phyloP scores from a whole-genome alignment of 495 filamentous ascomycete species.

The Neurospora africana region DNA sequence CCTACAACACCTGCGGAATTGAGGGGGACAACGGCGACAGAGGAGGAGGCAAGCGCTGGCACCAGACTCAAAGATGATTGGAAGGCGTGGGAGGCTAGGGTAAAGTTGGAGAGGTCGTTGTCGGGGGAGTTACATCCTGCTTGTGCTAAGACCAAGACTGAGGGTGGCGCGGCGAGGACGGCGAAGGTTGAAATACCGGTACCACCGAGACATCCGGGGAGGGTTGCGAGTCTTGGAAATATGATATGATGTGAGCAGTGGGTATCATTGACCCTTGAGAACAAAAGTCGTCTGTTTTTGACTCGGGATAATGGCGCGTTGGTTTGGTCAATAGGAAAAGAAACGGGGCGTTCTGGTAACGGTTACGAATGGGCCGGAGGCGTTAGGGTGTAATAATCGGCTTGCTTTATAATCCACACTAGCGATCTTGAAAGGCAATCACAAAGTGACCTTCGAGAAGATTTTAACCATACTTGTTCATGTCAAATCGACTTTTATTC shows the following conservation, averaged over 20 bases:
- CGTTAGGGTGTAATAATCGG: background rate
- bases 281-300: too few relatives aligned
- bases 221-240: background rate
- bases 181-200: background rate
- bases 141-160: background rate
- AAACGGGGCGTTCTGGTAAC: background rate
- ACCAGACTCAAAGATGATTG: constrained; percentile 17
- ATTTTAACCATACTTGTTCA: background rate
- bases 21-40: constrained; percentile 6
- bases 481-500: background rate
- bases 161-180: background rate
- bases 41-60: constrained; percentile 2
- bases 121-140: constrained; percentile 22
- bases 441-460: background rate
- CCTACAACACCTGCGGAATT: constrained; percentile 1
- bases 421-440: background rate
- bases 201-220: background rate
- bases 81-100: constrained; percentile 22
- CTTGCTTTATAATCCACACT: background rate
- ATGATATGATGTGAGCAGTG: background rate
- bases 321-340: background rate
- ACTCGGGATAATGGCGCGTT: background rate
- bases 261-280: too few relatives aligned
- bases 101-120: constrained; percentile 14
- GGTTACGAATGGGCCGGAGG: background rate